Conservation (phyloP, 345 rosid species). For the Salix dunnii region DNA sequence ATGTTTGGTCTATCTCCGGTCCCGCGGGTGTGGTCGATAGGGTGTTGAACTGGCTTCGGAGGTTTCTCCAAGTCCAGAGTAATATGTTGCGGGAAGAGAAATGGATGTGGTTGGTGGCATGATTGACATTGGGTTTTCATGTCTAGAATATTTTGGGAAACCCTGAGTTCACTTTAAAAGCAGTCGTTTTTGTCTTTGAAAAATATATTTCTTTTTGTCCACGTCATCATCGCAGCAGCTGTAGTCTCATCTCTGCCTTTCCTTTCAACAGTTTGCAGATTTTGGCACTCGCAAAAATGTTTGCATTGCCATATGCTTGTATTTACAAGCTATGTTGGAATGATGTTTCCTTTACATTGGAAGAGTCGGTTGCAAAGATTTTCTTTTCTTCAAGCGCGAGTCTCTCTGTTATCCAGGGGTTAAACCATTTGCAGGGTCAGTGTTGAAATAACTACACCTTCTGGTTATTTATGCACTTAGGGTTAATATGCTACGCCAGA, state of each 20-base stretch:
- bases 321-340: constrained; percentile 3
- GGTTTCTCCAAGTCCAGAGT: not conserved
- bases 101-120: not conserved
- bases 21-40: constrained; percentile 11
- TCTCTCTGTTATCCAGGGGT: not conserved
- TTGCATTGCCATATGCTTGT: not conserved
- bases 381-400: not conserved
- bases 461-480: no score
- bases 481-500: no score
- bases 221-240: not conserved
- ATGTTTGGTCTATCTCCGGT: constrained; percentile 31
- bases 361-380: not conserved
- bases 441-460: not conserved
- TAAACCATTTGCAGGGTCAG: not conserved
- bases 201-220: not conserved
- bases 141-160: constrained; percentile 17
- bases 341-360: not conserved
- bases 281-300: constrained; percentile 23
- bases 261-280: constrained; percentile 8
- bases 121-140: constrained; percentile 14
- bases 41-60: constrained; percentile 18
- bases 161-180: constrained; percentile 4
- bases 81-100: not conserved
- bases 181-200: not conserved
- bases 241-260: not conserved